Evolutionary conservation across 2,329 filamentous ascomycete species (phyloP).

Genomic region (Apiospora kogelbergensis): DNA sequence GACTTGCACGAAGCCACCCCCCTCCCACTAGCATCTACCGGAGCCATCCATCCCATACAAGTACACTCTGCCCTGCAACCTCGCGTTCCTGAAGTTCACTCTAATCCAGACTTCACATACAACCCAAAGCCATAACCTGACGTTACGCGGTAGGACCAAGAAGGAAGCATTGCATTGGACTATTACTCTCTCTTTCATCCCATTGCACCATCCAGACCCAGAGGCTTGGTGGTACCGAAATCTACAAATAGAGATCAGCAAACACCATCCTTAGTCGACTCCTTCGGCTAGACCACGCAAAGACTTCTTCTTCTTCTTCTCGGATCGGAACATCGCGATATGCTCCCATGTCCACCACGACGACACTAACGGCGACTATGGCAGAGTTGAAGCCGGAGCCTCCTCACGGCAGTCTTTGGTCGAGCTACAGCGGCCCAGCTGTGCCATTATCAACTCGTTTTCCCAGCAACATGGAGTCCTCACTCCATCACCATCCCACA

Average conservation of each 20-base stretch:
- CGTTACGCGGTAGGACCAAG: conserved; percentile 4
- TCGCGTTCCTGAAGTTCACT: conserved; percentile 16
- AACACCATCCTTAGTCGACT: not conserved
- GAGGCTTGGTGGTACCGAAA: not conserved
- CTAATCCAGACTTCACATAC: conserved; percentile 8
- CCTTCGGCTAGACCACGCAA: not conserved
- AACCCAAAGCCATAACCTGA: conserved; percentile 4
- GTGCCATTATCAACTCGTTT: conserved; percentile 54
- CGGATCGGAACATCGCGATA: conserved; percentile 31
- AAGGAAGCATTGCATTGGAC: conserved; percentile 5
- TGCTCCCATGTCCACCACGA: conserved; percentile 61
- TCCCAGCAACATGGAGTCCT: conserved; percentile 50
- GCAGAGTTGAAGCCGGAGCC: conserved; percentile 63
- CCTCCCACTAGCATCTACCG: conserved; percentile 34
- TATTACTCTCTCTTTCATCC: not conserved
- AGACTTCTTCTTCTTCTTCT: conserved; percentile 8
- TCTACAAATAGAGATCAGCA: conserved; percentile 3
- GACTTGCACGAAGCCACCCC: conserved; percentile 31
- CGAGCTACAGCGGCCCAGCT: conserved; percentile 53
- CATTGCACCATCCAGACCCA: conserved; percentile 4
- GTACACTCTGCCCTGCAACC: conserved; percentile 35
- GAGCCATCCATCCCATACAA: conserved; percentile 32
- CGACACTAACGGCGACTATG: conserved; percentile 62
- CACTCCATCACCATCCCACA: conserved; percentile 45
- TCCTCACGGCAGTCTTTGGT: conserved; percentile 57